Evolutionary conservation across 2,329 filamentous ascomycete species (phyloP).

Genomic region (Dothidotthia symphoricarpi): DNA sequence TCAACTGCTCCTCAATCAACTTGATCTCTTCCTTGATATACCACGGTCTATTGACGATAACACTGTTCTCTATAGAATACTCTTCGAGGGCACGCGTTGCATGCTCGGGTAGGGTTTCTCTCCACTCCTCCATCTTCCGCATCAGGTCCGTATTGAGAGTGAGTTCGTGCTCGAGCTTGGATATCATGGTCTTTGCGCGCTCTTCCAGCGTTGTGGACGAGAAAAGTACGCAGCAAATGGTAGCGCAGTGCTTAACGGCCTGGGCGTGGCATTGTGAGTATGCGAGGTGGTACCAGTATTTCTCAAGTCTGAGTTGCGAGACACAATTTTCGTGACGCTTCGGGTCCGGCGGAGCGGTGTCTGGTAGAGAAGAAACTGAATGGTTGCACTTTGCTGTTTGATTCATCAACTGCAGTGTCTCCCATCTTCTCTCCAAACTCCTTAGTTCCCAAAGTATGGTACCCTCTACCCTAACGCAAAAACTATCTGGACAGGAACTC

Average conservation of each 20-base stretch:
- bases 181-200: background rate
- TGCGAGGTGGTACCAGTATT: conserved; percentile 8
- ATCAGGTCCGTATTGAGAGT: background rate
- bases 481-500: conserved; percentile 3
- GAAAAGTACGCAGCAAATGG: conserved; percentile 1
- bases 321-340: conserved; percentile 7
- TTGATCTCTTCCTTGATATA: background rate
- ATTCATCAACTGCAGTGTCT: conserved; percentile 4
- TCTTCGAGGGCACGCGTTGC: background rate
- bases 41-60: background rate
- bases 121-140: background rate
- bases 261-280: conserved; percentile 7
- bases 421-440: conserved; percentile 3
- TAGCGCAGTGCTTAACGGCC: conserved; percentile 7
- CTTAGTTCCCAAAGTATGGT: conserved; percentile 11
- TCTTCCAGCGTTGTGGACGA: conserved; percentile 2
- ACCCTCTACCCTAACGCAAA: conserved; percentile 6
- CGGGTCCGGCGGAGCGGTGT: conserved; percentile 1
- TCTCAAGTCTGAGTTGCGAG: background rate
- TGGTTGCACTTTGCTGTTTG: background rate
- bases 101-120: background rate
- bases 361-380: background rate
- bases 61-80: background rate
- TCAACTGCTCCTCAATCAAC: conserved; percentile 1
- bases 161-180: background rate